Conservation (phyloP, 768 basidiomycete genomes). For the Ramaria sp. region DNA sequence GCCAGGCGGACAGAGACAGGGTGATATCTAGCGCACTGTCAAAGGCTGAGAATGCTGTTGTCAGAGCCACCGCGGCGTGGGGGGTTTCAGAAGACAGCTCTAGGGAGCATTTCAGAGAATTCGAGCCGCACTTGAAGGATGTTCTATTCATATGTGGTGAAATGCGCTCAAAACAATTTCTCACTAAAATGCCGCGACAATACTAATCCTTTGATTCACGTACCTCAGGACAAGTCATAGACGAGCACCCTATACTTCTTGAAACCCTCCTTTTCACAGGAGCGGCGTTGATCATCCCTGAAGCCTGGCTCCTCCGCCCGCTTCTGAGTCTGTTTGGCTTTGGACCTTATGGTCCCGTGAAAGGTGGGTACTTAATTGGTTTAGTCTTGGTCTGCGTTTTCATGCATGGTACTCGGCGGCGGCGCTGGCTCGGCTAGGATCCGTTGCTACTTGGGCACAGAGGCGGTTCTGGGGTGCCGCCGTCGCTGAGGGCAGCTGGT, state of each 20-base stretch:
- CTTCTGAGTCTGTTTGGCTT: slow-evolving; percentile 27
- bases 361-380: neutral
- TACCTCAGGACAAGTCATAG: slow-evolving; percentile 23
- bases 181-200: no score
- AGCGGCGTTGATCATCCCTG: slow-evolving; percentile 21
- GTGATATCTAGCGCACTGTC: slow-evolving; percentile 17
- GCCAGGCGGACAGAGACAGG: slow-evolving; percentile 18
- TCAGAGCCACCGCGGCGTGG: slow-evolving; percentile 15
- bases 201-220: no score
- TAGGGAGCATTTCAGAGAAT: slow-evolving; percentile 14
- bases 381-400: no score
- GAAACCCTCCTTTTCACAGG: slow-evolving; percentile 17
- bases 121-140: slow-evolving; percentile 18
- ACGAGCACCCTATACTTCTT: slow-evolving; percentile 25
- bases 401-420: no score
- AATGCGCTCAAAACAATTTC: no score
- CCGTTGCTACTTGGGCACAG: slow-evolving; percentile 26
- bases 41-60: slow-evolving; percentile 18
- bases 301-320: slow-evolving; percentile 21
- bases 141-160: neutral
- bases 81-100: slow-evolving; percentile 19
- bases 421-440: slow-evolving; percentile 18
- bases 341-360: slow-evolving; percentile 10
- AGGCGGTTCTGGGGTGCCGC: slow-evolving; percentile 23
- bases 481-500: slow-evolving; percentile 25